Percentiles rank a stretch among this genome's conserved stretches.
Evolutionary conservation across 371 early-diverging fungal genomes (phyloP).

Genomic region (Batrachochytrium dendrobatidis): DNA sequence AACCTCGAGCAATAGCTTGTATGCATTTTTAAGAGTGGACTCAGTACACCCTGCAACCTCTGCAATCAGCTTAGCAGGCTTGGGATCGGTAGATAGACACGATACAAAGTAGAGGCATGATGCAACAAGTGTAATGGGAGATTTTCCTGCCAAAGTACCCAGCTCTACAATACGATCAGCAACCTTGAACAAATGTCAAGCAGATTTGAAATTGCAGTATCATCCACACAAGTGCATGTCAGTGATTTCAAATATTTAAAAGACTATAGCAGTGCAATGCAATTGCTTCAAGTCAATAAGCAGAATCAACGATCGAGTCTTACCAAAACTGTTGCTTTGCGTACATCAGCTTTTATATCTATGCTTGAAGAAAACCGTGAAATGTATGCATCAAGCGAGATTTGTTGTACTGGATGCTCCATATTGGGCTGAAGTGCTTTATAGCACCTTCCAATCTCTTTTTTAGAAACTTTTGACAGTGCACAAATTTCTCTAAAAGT

Average conservation of each 20-base stretch:
- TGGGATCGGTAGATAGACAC: conserved; percentile 55
- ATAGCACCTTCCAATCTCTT: conserved; percentile 84
- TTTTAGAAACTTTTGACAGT: conserved; percentile 86
- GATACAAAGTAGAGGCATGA: conserved; percentile 83
- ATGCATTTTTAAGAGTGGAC: conserved; percentile 72
- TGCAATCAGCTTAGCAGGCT: conserved; percentile 71
- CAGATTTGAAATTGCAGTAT: conserved; percentile 7
- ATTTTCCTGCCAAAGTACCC: conserved; percentile 80
- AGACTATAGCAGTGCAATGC: too few species aligned
- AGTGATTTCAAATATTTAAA: background rate
- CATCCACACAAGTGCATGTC: background rate
- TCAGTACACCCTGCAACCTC: conserved; percentile 82
- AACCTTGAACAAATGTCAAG: conserved; percentile 36
- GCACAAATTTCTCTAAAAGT: conserved; percentile 98
- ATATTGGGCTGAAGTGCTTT: conserved; percentile 66
- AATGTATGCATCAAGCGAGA: conserved; percentile 73
- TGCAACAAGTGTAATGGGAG: conserved; percentile 86
- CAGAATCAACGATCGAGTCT: too few species aligned
- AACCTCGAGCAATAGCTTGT: conserved; percentile 24
- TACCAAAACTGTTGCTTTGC: background rate
- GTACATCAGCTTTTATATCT: conserved; percentile 14
- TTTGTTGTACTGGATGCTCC: conserved; percentile 59
- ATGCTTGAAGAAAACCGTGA: conserved; percentile 81
- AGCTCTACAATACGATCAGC: conserved; percentile 67
- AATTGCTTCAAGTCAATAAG: too few species aligned